Conservation (phyloP, 345 rosid species). For the Bruguiera parviflora region DNA sequence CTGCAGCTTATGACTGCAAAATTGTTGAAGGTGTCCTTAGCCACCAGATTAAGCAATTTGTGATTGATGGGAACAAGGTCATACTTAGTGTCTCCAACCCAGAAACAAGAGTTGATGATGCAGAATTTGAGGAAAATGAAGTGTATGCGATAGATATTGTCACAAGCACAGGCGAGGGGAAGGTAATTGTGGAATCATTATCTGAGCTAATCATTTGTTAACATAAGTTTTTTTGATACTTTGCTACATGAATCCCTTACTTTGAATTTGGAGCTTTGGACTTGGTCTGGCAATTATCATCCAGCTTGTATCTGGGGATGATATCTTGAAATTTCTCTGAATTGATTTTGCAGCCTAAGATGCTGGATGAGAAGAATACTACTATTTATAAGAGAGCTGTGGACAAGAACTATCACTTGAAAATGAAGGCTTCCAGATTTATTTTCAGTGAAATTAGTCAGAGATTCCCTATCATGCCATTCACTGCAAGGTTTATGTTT, state of each 20-base stretch:
- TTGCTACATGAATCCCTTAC: no score
- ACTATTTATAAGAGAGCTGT: constrained; percentile 91
- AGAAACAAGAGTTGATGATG: constrained; percentile 89
- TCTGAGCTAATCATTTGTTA: neutral
- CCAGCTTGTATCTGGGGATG: no score
- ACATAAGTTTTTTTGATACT: neutral
- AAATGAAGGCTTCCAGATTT: constrained; percentile 98
- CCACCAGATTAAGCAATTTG: constrained; percentile 87
- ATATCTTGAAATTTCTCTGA: constrained; percentile 9
- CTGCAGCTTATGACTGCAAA: constrained; percentile 94
- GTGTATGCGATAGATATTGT: constrained; percentile 87
- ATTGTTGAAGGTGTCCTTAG: constrained; percentile 96
- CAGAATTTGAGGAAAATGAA: constrained; percentile 95
- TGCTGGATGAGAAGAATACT: constrained; percentile 93
- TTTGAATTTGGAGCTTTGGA: no score
- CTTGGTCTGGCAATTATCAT: no score
- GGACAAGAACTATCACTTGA: constrained; percentile 77
- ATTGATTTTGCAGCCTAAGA: constrained; percentile 66
- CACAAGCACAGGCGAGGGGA: constrained; percentile 94
- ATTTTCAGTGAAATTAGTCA: constrained; percentile 87
- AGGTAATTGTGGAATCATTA: constrained; percentile 47
- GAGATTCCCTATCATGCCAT: constrained; percentile 79
- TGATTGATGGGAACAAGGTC: constrained; percentile 87
- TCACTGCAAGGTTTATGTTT: constrained; percentile 68
- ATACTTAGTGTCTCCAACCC: constrained; percentile 65